A percentile compares a stretch with the other conserved stretches of the same genome.
These are phyloP conservation scores for Fusarium sp. DNA, from an alignment of 2,329 filamentous ascomycete genomes.

Conservation along the genomic window DNA sequence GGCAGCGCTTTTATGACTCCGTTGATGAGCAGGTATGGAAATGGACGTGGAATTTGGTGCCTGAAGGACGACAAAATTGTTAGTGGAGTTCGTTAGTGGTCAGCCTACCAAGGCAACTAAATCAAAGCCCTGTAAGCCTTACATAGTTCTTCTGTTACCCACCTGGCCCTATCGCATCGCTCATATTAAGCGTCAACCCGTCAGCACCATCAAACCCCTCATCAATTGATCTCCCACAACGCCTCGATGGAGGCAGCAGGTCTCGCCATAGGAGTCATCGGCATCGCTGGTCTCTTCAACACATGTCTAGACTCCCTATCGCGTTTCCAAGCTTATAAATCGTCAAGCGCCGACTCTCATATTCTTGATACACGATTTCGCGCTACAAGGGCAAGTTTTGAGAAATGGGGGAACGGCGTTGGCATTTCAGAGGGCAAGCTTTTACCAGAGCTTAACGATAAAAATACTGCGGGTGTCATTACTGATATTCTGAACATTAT, in stretches of 20 bases:
- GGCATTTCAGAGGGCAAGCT: constrained; percentile 10
- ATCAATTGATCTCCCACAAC: not conserved
- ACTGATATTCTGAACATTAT: not conserved
- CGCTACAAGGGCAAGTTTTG: constrained; percentile 25
- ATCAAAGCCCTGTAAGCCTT: not conserved
- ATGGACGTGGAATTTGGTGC: too few species aligned
- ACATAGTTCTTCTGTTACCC: too few species aligned
- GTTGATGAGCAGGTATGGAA: too few species aligned
- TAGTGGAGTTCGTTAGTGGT: not conserved
- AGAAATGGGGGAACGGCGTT: constrained; percentile 37
- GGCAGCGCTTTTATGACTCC: too few species aligned
- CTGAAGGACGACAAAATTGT: too few species aligned
- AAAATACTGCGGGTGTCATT: not conserved
- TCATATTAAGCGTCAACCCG: not conserved
- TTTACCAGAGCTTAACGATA: not conserved
- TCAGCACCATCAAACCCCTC: not conserved
- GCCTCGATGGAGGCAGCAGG: constrained; percentile 7
- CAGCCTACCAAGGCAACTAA: not conserved
- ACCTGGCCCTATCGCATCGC: not conserved
- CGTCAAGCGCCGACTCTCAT: constrained; percentile 22
- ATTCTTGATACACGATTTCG: constrained; percentile 22
- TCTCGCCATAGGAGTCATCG: not conserved
- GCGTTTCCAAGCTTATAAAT: constrained; percentile 24
- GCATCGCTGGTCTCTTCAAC: constrained; percentile 32
- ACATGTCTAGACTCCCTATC: constrained; percentile 36